phyloP scores from a whole-genome alignment of 2,329 filamentous ascomycete species.

The Pseudodiploospora longispora region DNA sequence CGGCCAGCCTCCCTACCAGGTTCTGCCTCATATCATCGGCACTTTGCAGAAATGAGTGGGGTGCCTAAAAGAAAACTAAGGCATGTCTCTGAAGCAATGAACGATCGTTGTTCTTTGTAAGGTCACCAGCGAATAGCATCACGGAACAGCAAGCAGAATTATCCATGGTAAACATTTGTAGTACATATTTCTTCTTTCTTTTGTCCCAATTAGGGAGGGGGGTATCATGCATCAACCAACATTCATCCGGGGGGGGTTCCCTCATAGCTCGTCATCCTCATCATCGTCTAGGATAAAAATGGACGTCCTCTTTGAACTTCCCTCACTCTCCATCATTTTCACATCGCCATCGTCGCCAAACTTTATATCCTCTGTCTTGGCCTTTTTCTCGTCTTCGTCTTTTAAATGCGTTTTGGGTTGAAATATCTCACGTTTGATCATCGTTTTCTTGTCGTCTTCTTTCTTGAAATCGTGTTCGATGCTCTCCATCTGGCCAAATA shows the following conservation, averaged over 20 bases:
- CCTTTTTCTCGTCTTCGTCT: background rate
- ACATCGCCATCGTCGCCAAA: constrained; percentile 4
- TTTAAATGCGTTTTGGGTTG: background rate
- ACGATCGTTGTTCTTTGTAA: too few relatives aligned
- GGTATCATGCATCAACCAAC: too few relatives aligned
- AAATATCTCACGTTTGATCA: background rate
- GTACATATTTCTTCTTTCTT: too few relatives aligned
- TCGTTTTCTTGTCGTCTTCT: background rate
- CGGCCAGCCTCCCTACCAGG: constrained; percentile 32
- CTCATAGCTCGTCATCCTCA: constrained; percentile 30
- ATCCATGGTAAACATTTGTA: too few relatives aligned
- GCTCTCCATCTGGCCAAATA: background rate
- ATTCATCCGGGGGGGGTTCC: too few relatives aligned
- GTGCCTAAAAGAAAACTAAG: constrained; percentile 3
- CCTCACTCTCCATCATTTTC: constrained; percentile 16
- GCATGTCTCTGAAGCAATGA: background rate
- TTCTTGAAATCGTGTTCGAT: too few relatives aligned
- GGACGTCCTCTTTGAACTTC: constrained; percentile 20
- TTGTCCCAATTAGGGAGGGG: too few relatives aligned
- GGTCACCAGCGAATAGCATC: too few relatives aligned
- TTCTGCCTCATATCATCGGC: constrained; percentile 43
- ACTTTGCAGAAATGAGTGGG: constrained; percentile 39
- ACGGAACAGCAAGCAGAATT: background rate
- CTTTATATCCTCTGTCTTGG: constrained; percentile 8
- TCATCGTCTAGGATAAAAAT: constrained; percentile 32